These are phyloP conservation scores for Phalaenopsis hybrid DNA, from an alignment of 116 monocot species.

Conservation along the genomic window DNA sequence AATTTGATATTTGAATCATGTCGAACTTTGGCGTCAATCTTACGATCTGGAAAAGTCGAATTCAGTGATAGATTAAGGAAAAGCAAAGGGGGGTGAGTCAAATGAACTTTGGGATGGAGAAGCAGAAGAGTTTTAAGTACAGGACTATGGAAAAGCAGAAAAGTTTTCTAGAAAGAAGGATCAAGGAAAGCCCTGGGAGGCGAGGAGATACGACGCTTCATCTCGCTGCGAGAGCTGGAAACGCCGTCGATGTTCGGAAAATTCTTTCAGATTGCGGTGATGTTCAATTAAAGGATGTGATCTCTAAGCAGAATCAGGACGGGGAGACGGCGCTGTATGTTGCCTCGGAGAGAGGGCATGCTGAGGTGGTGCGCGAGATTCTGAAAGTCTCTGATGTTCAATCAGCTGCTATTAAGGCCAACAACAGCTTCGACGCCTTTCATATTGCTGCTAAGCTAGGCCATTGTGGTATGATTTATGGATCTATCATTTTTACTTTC, in stretches of 20 bases:
- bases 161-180: conserved; percentile 40
- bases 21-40: too few relatives aligned
- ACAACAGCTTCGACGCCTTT: conserved; percentile 60
- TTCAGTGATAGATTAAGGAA: neutral
- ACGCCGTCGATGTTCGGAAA: conserved; percentile 36
- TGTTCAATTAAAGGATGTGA: conserved; percentile 32
- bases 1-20: too few relatives aligned
- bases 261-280: conserved; percentile 36
- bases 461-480: conserved; percentile 48
- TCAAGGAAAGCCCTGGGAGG: conserved; percentile 59
- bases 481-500: neutral
- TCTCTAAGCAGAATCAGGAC: conserved; percentile 56
- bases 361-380: conserved; percentile 56
- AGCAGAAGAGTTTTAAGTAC: conserved; percentile 25
- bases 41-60: too few relatives aligned
- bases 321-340: conserved; percentile 85
- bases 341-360: conserved; percentile 73
- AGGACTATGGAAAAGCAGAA: neutral
- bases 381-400: conserved; percentile 58
- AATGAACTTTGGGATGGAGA: conserved; percentile 30
- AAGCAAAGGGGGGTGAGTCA: too few relatives aligned
- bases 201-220: conserved; percentile 72
- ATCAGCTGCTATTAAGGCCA: conserved; percentile 71
- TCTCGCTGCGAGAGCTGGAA: conserved; percentile 62
- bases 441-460: conserved; percentile 73